Base-by-base conservation (phyloP, 2,329 filamentous ascomycete species). In the Fusarium clavum region DNA sequence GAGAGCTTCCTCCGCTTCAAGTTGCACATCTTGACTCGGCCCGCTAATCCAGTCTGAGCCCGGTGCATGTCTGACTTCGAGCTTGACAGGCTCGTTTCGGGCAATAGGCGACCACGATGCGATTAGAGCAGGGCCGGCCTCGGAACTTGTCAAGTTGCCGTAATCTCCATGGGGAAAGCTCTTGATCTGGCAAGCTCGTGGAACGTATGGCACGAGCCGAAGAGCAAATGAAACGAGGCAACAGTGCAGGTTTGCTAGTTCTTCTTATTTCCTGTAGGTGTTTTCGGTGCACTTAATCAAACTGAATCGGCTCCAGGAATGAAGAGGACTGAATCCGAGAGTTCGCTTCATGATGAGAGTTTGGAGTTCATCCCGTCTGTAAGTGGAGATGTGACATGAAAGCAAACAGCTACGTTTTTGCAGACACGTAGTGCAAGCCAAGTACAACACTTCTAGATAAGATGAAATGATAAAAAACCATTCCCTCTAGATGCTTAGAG, bases 51-150 rank as follows among this genome's bases (percentile, higher is more conserved):
- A 70, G 66, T 59, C 66, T 64, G 56, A 60, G 66, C 62, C 66
- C 64, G 60, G 64, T 64, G 64, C 57, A 71, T 72, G 73, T 75
- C 73, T 71, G 72, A 73, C 69, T 75, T 75, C 73, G 73, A 75
- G 69, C 62, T 63, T 68, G 70, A 70, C 73, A 74, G 63, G 63
- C 60, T 67, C 70, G 60, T 63, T 69, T 72, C 72, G 55, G 54
- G 44, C 49, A 64, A 67, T 67, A 73, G 64, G 58, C 62, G 68
- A 70, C 57, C 38, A 43, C 20, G 43, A 64, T 53, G 55, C 40
- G 58, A 57, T 46, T 49, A 57, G 38, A 52, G 34, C 41, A 67
- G 53, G 69, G 60, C 61, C 61, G 64, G 32, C 60, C 52, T 67
- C 67, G 63, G 67, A 56, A 49, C 24, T 27, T 53, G 55, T 58